Base-by-base conservation (phyloP, 2,329 filamentous ascomycete species). In the Cercospora citrullina region DNA sequence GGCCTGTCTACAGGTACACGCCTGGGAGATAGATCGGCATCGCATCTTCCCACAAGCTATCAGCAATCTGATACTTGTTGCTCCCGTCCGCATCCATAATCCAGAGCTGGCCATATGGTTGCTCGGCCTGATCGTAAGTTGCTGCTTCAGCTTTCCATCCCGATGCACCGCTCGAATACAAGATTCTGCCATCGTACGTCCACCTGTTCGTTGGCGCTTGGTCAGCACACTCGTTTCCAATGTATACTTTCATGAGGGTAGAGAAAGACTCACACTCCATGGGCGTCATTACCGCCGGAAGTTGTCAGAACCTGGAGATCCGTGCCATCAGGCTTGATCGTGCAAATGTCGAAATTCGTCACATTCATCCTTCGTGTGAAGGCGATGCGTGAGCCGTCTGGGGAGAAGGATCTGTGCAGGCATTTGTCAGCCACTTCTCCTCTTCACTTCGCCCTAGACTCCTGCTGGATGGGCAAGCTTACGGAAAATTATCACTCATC, bases 51-150 rank as follows among this genome's bases (percentile, higher is more conserved):
- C 62, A 65, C 10, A 68, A 28, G 48, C 28, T 63, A 64, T 69
- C 63, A n/a, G 63, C 65, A n/a, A 68, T 57, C 18, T 33, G 60
- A 14, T 64, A 28, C 63, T 65, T 68, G 39, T 68, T 61, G 1
- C 59, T 39, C 1, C 68, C 65, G 60, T 69, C 65, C 23, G 59
- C 65, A 64, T 65, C 65, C 68, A 69, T 63, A 18, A 67, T 60
- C 45, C 45, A 55, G 5, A 68, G 53, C 12, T 65, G 18, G 5
- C 65, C 65, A 18, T 69, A 63, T 12, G 68, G 68, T 21, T 68
- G 68, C 58, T 65, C 58, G 1, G 60, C 48, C 12, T n/a, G 14
- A 45, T 55, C 36, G 39, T 68, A 65, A 6, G 23, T 53, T 7
- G 28, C 53, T 10, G 58, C 60, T 57, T 68, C 66, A 55, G 30